These are phyloP conservation scores for Pugionium cornutum DNA, from an alignment of 345 rosid species.

Conservation along the genomic window DNA sequence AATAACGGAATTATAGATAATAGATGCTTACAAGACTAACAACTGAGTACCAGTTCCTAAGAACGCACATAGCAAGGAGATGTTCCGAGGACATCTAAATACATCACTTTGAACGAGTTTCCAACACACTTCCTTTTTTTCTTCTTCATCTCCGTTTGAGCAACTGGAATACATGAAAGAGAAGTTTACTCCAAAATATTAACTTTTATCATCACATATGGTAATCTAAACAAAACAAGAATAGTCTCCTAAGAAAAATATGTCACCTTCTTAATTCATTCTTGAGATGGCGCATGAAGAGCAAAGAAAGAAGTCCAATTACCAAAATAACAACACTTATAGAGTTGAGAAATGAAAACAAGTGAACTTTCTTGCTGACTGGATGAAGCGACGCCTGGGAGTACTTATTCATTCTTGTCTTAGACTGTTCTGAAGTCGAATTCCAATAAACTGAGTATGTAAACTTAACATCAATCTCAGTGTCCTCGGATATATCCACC, in stretches of 20 bases:
- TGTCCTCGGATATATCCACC: constrained; percentile 70
- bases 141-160: constrained; percentile 72
- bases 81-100: constrained; percentile 61
- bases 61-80: constrained; percentile 69
- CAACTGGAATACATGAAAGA: constrained; percentile 41
- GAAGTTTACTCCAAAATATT: constrained; percentile 13
- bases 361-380: constrained; percentile 56
- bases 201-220: constrained; percentile 3
- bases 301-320: constrained; percentile 56
- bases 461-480: constrained; percentile 56
- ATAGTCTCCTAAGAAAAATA: constrained; percentile 1
- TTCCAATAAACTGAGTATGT: constrained; percentile 83
- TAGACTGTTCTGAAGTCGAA: constrained; percentile 48
- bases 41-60: constrained; percentile 80
- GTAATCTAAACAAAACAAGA: constrained; percentile 14
- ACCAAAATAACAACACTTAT: constrained; percentile 51
- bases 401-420: constrained; percentile 67
- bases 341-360: constrained; percentile 73
- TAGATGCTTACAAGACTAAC: constrained; percentile 63
- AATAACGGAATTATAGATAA: background rate
- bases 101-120: constrained; percentile 76
- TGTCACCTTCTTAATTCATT: constrained; percentile 68
- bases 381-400: constrained; percentile 55
- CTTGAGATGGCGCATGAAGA: constrained; percentile 63
- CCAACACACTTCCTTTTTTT: constrained; percentile 76